Conservation (phyloP, 345 rosid genomes). For the Limnanthes douglasii region DNA sequence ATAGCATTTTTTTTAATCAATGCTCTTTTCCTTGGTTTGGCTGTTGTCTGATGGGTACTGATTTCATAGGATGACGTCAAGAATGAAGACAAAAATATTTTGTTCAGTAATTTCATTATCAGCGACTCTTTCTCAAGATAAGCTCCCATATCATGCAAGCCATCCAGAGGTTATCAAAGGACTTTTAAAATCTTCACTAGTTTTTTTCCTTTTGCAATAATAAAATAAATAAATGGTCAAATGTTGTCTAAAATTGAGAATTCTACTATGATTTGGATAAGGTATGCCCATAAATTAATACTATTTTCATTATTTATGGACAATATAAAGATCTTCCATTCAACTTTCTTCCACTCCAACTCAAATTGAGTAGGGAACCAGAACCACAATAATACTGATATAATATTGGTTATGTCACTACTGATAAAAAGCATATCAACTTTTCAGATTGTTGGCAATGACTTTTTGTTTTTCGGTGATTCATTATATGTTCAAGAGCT, state of each 20-base stretch:
- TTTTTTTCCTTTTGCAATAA: not conserved
- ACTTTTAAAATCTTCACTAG: constrained; percentile 2
- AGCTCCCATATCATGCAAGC: constrained; percentile 49
- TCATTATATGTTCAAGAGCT: constrained; percentile 48
- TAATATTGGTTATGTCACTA: no score
- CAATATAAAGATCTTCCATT: no score
- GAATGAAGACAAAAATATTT: constrained; percentile 30
- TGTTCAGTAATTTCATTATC: constrained; percentile 40
- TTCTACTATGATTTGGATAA: no score
- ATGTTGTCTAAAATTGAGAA: no score
- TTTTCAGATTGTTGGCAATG: constrained; percentile 45
- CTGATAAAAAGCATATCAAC: no score
- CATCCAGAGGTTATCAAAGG: constrained; percentile 30
- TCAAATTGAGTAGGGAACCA: no score
- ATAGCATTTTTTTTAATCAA: not conserved
- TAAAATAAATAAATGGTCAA: no score
- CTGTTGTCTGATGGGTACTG: constrained; percentile 5
- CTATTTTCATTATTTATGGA: no score
- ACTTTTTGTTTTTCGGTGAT: constrained; percentile 47
- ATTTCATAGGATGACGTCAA: constrained; percentile 45
- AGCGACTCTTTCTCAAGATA: constrained; percentile 56
- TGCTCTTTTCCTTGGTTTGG: not conserved
- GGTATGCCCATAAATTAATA: no score
- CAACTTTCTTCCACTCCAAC: no score
- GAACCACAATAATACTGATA: no score